Evolutionary conservation across 2,329 filamentous ascomycete genomes (phyloP).

Genomic region (Hypoxylon sp.): DNA sequence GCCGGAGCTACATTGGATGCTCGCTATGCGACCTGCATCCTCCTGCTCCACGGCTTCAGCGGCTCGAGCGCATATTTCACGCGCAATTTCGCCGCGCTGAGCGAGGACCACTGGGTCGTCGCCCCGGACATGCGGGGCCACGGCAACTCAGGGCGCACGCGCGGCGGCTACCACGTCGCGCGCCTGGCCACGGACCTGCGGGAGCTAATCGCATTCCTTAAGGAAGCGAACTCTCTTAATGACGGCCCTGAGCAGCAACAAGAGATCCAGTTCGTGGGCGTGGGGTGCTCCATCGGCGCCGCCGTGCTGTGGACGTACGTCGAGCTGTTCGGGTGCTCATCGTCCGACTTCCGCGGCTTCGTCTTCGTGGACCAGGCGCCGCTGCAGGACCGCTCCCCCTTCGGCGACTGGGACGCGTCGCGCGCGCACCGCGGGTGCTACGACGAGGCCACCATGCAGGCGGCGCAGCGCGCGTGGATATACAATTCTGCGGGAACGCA

Average conservation of each 20-base stretch:
- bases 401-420: conserved; percentile 54
- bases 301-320: conserved; percentile 60
- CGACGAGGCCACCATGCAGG: conserved; percentile 57
- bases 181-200: conserved; percentile 58
- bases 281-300: conserved; percentile 60
- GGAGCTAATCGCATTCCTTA: conserved; percentile 53
- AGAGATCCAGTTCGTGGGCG: conserved; percentile 50
- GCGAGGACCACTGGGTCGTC: conserved; percentile 55
- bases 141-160: conserved; percentile 53
- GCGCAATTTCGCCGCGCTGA: conserved; percentile 54
- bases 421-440: conserved; percentile 57
- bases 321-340: conserved; percentile 56
- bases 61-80: conserved; percentile 59
- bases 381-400: conserved; percentile 56
- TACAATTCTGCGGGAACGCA: conserved; percentile 57
- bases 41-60: conserved; percentile 60
- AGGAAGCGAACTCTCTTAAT: background rate
- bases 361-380: conserved; percentile 61
- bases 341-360: conserved; percentile 52
- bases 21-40: conserved; percentile 49
- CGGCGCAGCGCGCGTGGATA: conserved; percentile 66
- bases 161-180: conserved; percentile 59
- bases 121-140: conserved; percentile 60
- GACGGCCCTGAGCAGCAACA: too few relatives aligned
- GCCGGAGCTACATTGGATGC: conserved; percentile 19